Base-by-base conservation (phyloP, 495 filamentous ascomycete species). In the Friedmanniomyces endolithicus region DNA sequence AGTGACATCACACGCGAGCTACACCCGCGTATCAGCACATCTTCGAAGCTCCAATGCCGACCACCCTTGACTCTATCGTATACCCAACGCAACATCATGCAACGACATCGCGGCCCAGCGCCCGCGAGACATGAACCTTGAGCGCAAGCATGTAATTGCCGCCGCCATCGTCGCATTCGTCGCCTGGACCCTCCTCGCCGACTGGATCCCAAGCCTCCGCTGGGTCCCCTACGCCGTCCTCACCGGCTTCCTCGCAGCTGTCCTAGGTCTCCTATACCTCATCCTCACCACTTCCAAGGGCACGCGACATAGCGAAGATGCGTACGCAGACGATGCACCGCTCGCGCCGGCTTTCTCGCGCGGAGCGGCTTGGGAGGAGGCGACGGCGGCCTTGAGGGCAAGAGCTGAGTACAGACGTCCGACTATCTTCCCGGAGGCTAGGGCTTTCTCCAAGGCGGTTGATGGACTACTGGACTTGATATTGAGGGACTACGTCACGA, bases 141-240 rank as follows among this genome's bases (percentile, higher is more conserved):
- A 76, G 68, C 77, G 78, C 72, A 81, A 82, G 76, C 76, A 92
- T 77, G 73, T 88, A 64, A 73, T 81, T 65, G 63, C 88, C 62
- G 80, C 84, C 61, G 78, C 77, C 64, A 69, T 86, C 60, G 79
- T 75, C 65, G 76, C 68, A 59, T 94, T 94, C 68, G 75, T 96
- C 61, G 79, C 87, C 59, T 96, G 89, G 89, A 87, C 85, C 20
- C 81, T 86, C 65, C 77, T 81, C 31, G 80, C 87, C 56, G 78
- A 82, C 70, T 92, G 86, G 84, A 71, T 85, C 63, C 88, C 90
- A 11, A 62, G 78, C 34, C 74, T 94, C 39, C 85, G 88, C 65
- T 94, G 82, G 74, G 74, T 84, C 24, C 86, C 83, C 62, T 85
- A 88, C 65, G 87, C 88, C 49, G 85, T 94, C 66, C 68, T 81